A percentile compares a stretch with the other conserved stretches of the same genome.
Evolutionary conservation across 2,329 filamentous ascomycete genomes (phyloP).

Genomic region (Calonectria henricotiae): DNA sequence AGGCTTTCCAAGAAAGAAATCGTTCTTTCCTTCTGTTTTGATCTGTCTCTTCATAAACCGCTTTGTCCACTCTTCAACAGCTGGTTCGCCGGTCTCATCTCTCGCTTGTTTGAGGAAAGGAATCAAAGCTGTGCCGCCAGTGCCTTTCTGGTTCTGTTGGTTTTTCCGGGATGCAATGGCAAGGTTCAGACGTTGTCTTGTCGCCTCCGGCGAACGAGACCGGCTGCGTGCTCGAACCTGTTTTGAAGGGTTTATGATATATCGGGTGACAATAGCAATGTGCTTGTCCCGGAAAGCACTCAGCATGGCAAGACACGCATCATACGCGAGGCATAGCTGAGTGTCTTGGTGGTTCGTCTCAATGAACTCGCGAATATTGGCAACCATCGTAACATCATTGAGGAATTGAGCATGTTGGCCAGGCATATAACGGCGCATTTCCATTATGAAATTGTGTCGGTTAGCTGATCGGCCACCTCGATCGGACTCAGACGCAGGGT

Average conservation of each 20-base stretch:
- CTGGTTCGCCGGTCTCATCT: slow-evolving; percentile 95
- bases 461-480: slow-evolving; percentile 62
- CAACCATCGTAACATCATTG: slow-evolving; percentile 81
- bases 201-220: slow-evolving; percentile 71
- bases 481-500: slow-evolving; percentile 62
- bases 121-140: slow-evolving; percentile 93
- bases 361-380: slow-evolving; percentile 92
- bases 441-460: slow-evolving; percentile 89
- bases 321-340: slow-evolving; percentile 85
- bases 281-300: slow-evolving; percentile 89
- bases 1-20: slow-evolving; percentile 73
- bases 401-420: slow-evolving; percentile 93
- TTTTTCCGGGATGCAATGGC: slow-evolving; percentile 71
- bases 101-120: slow-evolving; percentile 97
- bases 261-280: slow-evolving; percentile 95
- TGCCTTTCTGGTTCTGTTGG: slow-evolving; percentile 82
- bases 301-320: slow-evolving; percentile 85
- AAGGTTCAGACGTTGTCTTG: slow-evolving; percentile 72
- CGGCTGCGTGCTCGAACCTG: slow-evolving; percentile 78
- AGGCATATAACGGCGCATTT: slow-evolving; percentile 99
- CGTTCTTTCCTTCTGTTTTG: slow-evolving; percentile 66
- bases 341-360: slow-evolving; percentile 74
- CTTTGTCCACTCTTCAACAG: slow-evolving; percentile 78
- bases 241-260: slow-evolving; percentile 91
- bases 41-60: slow-evolving; percentile 72